Percentiles rank a stretch among this genome's conserved stretches.
These are phyloP conservation scores for Rostrohypoxylon terebratum DNA, from an alignment of 495 filamentous ascomycete genomes.

Conservation along the genomic window DNA sequence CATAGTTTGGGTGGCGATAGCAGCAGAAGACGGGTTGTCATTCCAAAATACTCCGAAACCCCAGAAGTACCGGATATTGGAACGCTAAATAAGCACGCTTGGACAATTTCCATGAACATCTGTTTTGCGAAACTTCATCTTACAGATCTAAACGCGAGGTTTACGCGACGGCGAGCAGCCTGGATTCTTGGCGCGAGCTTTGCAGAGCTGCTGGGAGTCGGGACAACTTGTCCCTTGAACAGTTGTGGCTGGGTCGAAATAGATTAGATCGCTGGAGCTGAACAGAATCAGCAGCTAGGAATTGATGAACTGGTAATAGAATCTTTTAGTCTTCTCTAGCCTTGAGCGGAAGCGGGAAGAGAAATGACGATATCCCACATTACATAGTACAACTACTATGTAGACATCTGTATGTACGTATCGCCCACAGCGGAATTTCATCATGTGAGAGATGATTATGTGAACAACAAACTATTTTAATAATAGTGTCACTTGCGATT, in stretches of 20 bases:
- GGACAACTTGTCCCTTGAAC: constrained; percentile 5
- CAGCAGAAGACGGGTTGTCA: constrained; percentile 33
- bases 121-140: constrained; percentile 18
- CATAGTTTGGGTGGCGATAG: constrained; percentile 30
- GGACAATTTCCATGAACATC: constrained; percentile 16
- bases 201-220: not conserved
- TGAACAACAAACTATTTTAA: constrained; percentile 6
- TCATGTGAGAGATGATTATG: not conserved
- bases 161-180: not conserved
- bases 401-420: not conserved
- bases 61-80: constrained; percentile 32
- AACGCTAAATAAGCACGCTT: constrained; percentile 32
- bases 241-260: constrained; percentile 6
- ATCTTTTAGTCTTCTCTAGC: not conserved
- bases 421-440: not conserved
- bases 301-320: not conserved
- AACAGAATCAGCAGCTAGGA: constrained; percentile 14
- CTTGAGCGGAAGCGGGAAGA: not conserved
- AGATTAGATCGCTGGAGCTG: constrained; percentile 12
- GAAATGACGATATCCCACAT: not conserved
- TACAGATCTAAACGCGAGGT: constrained; percentile 2
- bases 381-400: not conserved
- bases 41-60: constrained; percentile 46
- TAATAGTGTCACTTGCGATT: constrained; percentile 30
- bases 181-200: constrained; percentile 1